These are phyloP conservation scores for Plasmodium reichenowi DNA, from an alignment of 169 alveolate species.

Conservation along the genomic window DNA sequence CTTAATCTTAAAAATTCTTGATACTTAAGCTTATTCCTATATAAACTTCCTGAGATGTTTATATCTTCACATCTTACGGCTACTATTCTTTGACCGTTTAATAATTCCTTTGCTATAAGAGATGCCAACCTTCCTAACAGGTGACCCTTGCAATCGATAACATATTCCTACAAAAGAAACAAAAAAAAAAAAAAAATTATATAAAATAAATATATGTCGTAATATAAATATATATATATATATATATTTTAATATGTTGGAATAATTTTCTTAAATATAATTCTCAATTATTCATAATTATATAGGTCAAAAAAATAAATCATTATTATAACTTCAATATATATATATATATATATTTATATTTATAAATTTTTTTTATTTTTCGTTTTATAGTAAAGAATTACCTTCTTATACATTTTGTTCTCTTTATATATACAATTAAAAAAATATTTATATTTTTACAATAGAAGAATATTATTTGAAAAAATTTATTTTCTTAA, in stretches of 20 bases:
- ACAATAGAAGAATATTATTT: too few species aligned
- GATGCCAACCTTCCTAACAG: slow-evolving; percentile 99
- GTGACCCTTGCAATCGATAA: slow-evolving; percentile 99
- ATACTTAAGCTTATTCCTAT: slow-evolving; percentile 95
- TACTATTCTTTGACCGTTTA: slow-evolving; percentile 97
- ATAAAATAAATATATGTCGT: too few species aligned
- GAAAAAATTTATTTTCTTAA: too few species aligned
- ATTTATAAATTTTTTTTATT: too few species aligned
- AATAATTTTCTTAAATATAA: not conserved
- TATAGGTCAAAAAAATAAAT: too few species aligned
- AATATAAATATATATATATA: not conserved
- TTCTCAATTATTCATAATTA: too few species aligned
- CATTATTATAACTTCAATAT: too few species aligned
- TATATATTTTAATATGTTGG: not conserved
- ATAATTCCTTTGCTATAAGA: slow-evolving; percentile 97
- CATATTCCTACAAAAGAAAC: slow-evolving; percentile 84
- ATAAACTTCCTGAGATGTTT: slow-evolving; percentile 96
- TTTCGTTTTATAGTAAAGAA: too few species aligned
- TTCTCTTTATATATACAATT: too few species aligned
- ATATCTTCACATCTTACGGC: slow-evolving; percentile 98
- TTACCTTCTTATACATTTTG: too few species aligned
- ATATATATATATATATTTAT: too few species aligned
- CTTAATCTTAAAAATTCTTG: slow-evolving; percentile 95
- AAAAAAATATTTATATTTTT: too few species aligned
- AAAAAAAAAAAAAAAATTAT: not conserved